Conservation (phyloP, 2,329 filamentous ascomycete species). For the Helicocarpus griseus region DNA sequence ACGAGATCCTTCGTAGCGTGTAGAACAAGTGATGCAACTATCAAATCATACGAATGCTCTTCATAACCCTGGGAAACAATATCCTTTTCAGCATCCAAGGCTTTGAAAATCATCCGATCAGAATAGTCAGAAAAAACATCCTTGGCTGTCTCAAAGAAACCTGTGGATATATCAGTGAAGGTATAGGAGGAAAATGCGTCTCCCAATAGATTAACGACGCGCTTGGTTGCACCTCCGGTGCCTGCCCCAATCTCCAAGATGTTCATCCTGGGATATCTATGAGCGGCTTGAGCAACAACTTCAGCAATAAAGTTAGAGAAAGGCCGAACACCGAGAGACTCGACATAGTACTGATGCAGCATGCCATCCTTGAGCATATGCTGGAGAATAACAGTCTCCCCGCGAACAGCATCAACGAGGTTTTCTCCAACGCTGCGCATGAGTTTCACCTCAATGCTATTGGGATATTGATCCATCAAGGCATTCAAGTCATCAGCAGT, state of each 20-base stretch:
- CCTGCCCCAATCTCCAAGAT: conserved; percentile 29
- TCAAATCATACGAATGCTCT: conserved; percentile 15
- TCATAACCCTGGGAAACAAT: conserved; percentile 17
- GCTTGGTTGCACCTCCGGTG: conserved; percentile 20
- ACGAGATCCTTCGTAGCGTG: conserved; percentile 16
- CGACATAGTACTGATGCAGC: conserved; percentile 6
- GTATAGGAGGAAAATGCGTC: conserved; percentile 11
- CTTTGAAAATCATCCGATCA: conserved; percentile 14
- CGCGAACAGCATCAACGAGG: conserved; percentile 22
- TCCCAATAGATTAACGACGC: conserved; percentile 9
- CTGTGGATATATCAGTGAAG: conserved; percentile 13
- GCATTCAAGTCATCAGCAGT: conserved; percentile 3
- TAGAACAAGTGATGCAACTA: conserved; percentile 17
- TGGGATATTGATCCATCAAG: neutral
- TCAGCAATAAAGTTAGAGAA: neutral
- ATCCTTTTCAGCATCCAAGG: conserved; percentile 15
- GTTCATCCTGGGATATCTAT: conserved; percentile 14
- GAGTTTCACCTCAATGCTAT: conserved; percentile 6
- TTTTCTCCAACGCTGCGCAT: conserved; percentile 17
- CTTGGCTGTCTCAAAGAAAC: conserved; percentile 17
- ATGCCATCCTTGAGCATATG: conserved; percentile 3
- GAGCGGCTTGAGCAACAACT: conserved; percentile 1
- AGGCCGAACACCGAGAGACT: conserved; percentile 5
- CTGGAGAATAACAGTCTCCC: conserved; percentile 25
- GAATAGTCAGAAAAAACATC: conserved; percentile 18